Base-by-base conservation (phyloP, 306 rosid species). In the Glycine latifolia region DNA sequence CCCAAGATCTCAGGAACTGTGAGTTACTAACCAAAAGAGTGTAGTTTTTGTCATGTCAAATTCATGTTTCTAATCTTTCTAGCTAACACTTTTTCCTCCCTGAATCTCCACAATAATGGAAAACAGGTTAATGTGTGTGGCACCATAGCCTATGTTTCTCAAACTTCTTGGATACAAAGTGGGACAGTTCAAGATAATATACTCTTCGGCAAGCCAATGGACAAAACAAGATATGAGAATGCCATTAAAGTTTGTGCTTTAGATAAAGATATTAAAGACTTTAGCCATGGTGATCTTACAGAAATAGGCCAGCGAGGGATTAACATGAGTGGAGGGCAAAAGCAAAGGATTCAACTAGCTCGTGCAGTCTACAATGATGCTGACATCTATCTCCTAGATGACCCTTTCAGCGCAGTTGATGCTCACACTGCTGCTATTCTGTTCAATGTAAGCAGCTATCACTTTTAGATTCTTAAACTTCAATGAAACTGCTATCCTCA, bases 311-410 rank as follows among this genome's bases (percentile, higher is more conserved):
- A 94, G 87, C 60, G 98, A 89, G 97, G 98, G 72, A 75, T 92
- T 52, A 94, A 94, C 89, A 69, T 94, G 95, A 94, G 98, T 79
- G 98, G 95, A 77, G 98, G 98, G 59, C 98, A 94, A 79, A 94
- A 91, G 84, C 97, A 94, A 59, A 88, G 95, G 87, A 90, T 94
- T 86, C 97, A 90, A 70, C 94, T 91, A 5, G 98, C 97, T 50
- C 80, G 95, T 75, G 97, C 98, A 44, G 90, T 91, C 59, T 91
- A 91, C 79, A 89, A 87, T 56, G 97, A 94, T 76, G 94, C 92
- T 10, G 91, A 94, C 79, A 83, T 91, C 52, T 94, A 91, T 80
- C 92, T 94, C 54, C 91, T 91, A 2, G 95, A 91, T 71, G 97
- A 94, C 50, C 94, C 97, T 58, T 91, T 94, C 71, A 92, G 98